Conservation (phyloP, 2,329 filamentous ascomycete genomes). For the Westerdykella ornata region DNA sequence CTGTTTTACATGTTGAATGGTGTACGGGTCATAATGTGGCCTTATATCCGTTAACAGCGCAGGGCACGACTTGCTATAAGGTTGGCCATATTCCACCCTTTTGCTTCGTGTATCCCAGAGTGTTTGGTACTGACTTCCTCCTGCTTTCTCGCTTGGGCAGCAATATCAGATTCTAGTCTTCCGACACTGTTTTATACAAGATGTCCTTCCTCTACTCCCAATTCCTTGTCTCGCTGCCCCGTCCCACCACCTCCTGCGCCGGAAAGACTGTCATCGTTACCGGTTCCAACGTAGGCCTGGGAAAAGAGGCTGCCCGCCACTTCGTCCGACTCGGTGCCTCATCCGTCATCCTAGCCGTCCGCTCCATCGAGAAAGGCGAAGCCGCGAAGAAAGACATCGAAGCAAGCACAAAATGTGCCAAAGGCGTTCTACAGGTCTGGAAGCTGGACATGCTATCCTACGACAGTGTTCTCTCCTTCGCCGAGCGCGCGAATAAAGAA, state of each 20-base stretch:
- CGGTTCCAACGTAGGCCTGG: constrained; percentile 45
- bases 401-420: constrained; percentile 19
- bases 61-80: too few species aligned
- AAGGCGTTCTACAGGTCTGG: constrained; percentile 42
- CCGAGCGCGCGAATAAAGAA: constrained; percentile 13
- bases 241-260: constrained; percentile 19
- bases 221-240: constrained; percentile 33
- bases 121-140: too few species aligned
- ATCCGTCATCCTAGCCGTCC: constrained; percentile 43
- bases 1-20: too few species aligned
- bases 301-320: constrained; percentile 42
- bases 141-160: too few species aligned
- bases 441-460: constrained; percentile 40
- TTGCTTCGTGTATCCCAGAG: too few species aligned
- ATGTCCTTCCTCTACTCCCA: constrained; percentile 37
- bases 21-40: too few species aligned
- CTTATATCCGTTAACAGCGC: too few species aligned
- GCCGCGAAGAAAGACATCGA: constrained; percentile 40
- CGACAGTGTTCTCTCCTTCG: constrained; percentile 34
- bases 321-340: constrained; percentile 37
- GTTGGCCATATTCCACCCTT: too few species aligned
- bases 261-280: constrained; percentile 44
- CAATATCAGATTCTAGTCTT: too few species aligned
- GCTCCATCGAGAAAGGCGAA: constrained; percentile 41
- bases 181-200: too few species aligned